Percentiles rank a stretch among this genome's conserved stretches.
Conservation (phyloP, 495 filamentous ascomycete species). For the Cairneyella variabilis region DNA sequence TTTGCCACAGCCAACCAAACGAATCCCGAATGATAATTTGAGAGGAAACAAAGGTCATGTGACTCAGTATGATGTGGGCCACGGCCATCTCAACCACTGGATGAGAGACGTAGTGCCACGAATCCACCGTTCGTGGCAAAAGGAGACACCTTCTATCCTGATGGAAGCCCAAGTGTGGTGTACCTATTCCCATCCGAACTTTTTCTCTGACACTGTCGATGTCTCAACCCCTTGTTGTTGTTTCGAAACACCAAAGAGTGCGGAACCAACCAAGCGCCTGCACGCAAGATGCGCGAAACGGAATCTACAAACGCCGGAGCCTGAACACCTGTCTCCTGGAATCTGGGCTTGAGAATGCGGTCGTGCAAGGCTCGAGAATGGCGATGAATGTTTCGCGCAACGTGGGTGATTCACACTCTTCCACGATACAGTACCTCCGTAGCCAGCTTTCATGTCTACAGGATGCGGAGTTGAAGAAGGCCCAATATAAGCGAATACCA, state of each 20-base stretch:
- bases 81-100: too few relatives aligned
- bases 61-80: too few relatives aligned
- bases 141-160: too few relatives aligned
- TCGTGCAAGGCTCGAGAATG: neutral
- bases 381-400: neutral
- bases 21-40: too few relatives aligned
- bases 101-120: too few relatives aligned
- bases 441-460: too few relatives aligned
- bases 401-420: neutral
- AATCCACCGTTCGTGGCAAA: too few relatives aligned
- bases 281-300: neutral
- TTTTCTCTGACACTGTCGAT: constrained; percentile 1
- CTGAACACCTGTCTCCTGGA: neutral
- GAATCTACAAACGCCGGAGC: neutral
- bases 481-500: neutral
- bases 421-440: neutral
- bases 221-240: constrained; percentile 10
- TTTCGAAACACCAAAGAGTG: constrained; percentile 8
- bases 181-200: constrained; percentile 7
- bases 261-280: neutral
- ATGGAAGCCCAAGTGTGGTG: too few relatives aligned
- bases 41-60: too few relatives aligned
- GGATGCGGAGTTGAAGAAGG: neutral
- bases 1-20: too few relatives aligned
- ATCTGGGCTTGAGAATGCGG: neutral